phyloP scores from a whole-genome alignment of 192 early-diverging fungal species.

The Chytriomyces sp. region DNA sequence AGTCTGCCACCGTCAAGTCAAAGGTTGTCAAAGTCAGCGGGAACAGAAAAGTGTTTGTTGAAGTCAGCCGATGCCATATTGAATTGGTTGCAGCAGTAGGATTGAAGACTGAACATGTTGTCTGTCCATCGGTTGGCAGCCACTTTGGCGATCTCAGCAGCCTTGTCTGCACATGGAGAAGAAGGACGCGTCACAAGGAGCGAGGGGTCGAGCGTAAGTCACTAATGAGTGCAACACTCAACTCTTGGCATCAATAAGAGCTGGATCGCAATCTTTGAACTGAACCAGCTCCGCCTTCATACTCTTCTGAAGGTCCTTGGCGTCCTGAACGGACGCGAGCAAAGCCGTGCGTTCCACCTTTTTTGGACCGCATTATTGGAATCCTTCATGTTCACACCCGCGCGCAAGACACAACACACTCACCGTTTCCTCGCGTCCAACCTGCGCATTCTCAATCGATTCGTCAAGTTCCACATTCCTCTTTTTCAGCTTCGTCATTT shows the following conservation, averaged over 20 bases:
- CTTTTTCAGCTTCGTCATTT: constrained; percentile 32
- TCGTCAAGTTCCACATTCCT: constrained; percentile 49
- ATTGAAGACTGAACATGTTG: constrained; percentile 82
- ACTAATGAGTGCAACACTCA: constrained; percentile 8
- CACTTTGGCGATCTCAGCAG: constrained; percentile 60
- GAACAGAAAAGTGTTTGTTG: constrained; percentile 67
- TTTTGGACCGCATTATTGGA: background rate
- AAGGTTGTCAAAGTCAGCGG: constrained; percentile 73
- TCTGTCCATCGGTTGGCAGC: constrained; percentile 62
- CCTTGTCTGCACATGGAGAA: constrained; percentile 51
- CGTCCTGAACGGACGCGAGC: constrained; percentile 54
- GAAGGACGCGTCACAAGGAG: background rate
- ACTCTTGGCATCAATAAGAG: constrained; percentile 66
- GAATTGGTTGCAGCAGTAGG: constrained; percentile 73
- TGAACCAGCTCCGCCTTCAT: constrained; percentile 61
- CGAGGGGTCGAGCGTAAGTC: background rate
- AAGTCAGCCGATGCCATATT: constrained; percentile 49
- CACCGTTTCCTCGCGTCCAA: constrained; percentile 70
- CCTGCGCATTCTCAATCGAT: constrained; percentile 50
- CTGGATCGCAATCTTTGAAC: constrained; percentile 80
- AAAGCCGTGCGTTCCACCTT: constrained; percentile 63
- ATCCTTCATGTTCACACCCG: background rate
- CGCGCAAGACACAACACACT: constrained; percentile 11
- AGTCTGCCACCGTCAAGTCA: too few species aligned
- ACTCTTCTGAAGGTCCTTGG: constrained; percentile 42